phyloP scores from a whole-genome alignment of 2,329 filamentous ascomycete genomes.

The Lachnellula subtilissima region DNA sequence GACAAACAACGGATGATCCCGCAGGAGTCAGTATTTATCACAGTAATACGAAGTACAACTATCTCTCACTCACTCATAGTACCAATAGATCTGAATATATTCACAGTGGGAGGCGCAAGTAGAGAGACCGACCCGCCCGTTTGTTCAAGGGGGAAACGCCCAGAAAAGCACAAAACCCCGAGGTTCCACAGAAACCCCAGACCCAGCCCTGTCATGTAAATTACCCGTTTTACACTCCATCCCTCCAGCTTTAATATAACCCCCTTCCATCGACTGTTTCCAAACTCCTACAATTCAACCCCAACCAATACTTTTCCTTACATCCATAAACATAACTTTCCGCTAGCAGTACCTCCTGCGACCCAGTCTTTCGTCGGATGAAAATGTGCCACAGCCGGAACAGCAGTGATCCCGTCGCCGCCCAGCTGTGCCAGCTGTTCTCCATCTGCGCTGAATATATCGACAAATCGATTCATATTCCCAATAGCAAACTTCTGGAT shows the following conservation, averaged over 20 bases:
- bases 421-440: slow-evolving; percentile 84
- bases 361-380: slow-evolving; percentile 89
- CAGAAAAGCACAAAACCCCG: neutral
- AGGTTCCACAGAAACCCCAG: neutral
- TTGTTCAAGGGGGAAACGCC: neutral
- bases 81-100: too few relatives aligned
- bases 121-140: neutral
- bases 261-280: neutral
- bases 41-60: too few relatives aligned
- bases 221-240: too few relatives aligned
- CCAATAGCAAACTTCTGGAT: slow-evolving; percentile 87
- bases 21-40: too few relatives aligned
- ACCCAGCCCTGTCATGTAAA: too few relatives aligned
- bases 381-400: slow-evolving; percentile 87
- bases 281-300: neutral
- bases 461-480: slow-evolving; percentile 97
- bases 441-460: slow-evolving; percentile 77
- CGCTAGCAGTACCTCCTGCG: slow-evolving; percentile 83
- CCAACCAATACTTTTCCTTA: slow-evolving; percentile 35
- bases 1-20: too few relatives aligned
- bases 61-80: too few relatives aligned
- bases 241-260: neutral
- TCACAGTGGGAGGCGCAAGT: neutral
- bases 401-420: slow-evolving; percentile 87
- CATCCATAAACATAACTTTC: slow-evolving; percentile 89